These are phyloP conservation scores for Lactarius akahatsu DNA, from an alignment of 768 basidiomycete genomes.

Conservation along the genomic window DNA sequence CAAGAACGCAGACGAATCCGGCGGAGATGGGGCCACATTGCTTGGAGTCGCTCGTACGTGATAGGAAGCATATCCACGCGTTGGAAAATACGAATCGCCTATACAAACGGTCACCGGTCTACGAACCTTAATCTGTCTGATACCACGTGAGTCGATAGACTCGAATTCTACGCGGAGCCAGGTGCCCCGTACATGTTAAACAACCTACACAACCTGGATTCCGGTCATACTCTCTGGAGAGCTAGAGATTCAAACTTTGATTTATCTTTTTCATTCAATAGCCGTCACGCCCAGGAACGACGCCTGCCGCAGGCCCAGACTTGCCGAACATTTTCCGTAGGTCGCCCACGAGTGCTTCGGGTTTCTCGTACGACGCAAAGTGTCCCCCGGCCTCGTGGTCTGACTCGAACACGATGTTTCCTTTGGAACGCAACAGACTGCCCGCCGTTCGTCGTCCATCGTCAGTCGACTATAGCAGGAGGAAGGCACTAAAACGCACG, in stretches of 20 bases:
- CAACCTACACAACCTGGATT: too few relatives aligned
- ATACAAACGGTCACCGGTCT: too few relatives aligned
- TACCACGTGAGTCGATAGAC: too few relatives aligned
- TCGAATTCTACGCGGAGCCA: too few relatives aligned
- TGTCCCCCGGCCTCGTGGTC: constrained; percentile 55
- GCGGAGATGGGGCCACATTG: too few relatives aligned
- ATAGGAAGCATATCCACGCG: too few relatives aligned
- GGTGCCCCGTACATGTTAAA: constrained; percentile 10
- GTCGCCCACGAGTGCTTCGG: constrained; percentile 48
- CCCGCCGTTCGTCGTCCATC: too few relatives aligned
- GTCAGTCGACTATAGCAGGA: neutral
- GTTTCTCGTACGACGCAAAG: constrained; percentile 55
- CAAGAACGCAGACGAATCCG: too few relatives aligned
- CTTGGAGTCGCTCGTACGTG: too few relatives aligned
- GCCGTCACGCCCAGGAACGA: constrained; percentile 39
- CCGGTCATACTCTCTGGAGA: neutral
- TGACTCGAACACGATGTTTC: constrained; percentile 48
- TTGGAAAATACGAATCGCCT: too few relatives aligned
- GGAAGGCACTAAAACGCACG: constrained; percentile 36
- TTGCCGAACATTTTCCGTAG: constrained; percentile 57
- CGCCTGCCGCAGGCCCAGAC: constrained; percentile 48
- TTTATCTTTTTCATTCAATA: neutral
- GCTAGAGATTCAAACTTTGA: neutral
- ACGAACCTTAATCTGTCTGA: too few relatives aligned
- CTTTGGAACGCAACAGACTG: constrained; percentile 32